Evolutionary conservation across 306 rosid species (phyloP), one percentile per base, ranked within the genome.

Genomic region (Elaeagnus macrophylla): DNA sequence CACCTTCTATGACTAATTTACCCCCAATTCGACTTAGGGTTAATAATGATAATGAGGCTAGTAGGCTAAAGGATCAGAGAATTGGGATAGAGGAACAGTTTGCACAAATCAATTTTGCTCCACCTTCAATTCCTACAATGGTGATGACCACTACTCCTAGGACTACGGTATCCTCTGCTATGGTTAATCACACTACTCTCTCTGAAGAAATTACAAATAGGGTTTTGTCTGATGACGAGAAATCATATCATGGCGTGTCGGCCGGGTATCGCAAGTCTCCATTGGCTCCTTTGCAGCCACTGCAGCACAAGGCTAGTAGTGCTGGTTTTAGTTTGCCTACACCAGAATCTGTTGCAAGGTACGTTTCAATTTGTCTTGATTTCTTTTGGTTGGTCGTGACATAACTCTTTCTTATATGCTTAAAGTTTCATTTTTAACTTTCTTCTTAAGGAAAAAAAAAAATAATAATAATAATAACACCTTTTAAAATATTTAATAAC

Each of bases 341-440:
- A 37, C 99, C 95, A 11, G 96, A 93, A 70, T 87, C 99, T 14
- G 85, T 82, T 25, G 60, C 94, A 54, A 93, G 99, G 99, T 89
- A 76, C 10, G 13, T 20, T 17, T 63, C 54, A 15, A 25, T 14
- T 11, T 51, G 20, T 9, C 48, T 5, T n/a, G 53, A 20, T 12
- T 10, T 12, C 39, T 36, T n/a, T n/a, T n/a, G n/a, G n/a, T n/a
- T n/a, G n/a, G n/a, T n/a, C n/a, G n/a, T 3, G 12, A 35, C 9
- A 9, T 7, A n/a, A 0, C n/a, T n/a, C n/a, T n/a, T n/a, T n/a
- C n/a, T n/a, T n/a, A n/a, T n/a, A n/a, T n/a, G n/a, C n/a, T n/a
- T n/a, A n/a, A n/a, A n/a, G n/a, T n/a, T n/a, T n/a, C n/a, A n/a
- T n/a, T n/a, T n/a, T n/a, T n/a, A n/a, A n/a, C n/a, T n/a, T n/a